Evolutionary conservation across 495 filamentous ascomycete species (phyloP), one percentile per base, ranked within the genome.

Genomic region (Diplogelasinospora grovesii): DNA sequence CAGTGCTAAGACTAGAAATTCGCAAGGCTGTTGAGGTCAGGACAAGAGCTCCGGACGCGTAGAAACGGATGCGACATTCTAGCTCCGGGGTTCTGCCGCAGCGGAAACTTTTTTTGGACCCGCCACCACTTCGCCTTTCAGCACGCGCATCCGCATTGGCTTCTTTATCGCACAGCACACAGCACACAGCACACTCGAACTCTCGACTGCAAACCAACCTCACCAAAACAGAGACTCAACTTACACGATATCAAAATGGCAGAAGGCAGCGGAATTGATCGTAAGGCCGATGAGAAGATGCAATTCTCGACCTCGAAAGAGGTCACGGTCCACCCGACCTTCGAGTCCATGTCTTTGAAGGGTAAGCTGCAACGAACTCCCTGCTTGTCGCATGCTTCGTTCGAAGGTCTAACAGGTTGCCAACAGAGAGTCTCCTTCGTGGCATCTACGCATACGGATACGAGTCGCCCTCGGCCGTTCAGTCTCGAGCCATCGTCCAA

Each of bases 361-460:
- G 77, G 71, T 68, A 54, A 31, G 57, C 16, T 30, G 13, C 8
- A 35, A 13, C 18, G n/a, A n/a, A n/a, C n/a, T n/a, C 18, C 24
- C 7, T 39, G 2, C 11, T 7, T 5, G 19, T 22, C n/a, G 29
- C 13, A 1, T 15, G 14, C 16, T 29, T 3, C 10, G 9, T 13
- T 31, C 16, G 16, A 10, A 11, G 23, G 15, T 41, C 45, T 34
- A 9, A 43, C 29, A 26, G 7, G 3, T 31, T 4, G 6, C 8
- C 14, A 24, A 45, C 39, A 75, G 87, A 97, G 61, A 93, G 87
- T 59, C 82, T 98, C 19, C 82, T 97, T 46, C 88, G 92, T 41
- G 92, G 92, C 54, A 89, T 99, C 61, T 99, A 99, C 60, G 92
- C 92, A 13, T 99, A 99, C 52, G 92, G 92, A 35, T 98, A 95